Conservation (phyloP, 2,329 filamentous ascomycete species). For the Daldinia sp. region DNA sequence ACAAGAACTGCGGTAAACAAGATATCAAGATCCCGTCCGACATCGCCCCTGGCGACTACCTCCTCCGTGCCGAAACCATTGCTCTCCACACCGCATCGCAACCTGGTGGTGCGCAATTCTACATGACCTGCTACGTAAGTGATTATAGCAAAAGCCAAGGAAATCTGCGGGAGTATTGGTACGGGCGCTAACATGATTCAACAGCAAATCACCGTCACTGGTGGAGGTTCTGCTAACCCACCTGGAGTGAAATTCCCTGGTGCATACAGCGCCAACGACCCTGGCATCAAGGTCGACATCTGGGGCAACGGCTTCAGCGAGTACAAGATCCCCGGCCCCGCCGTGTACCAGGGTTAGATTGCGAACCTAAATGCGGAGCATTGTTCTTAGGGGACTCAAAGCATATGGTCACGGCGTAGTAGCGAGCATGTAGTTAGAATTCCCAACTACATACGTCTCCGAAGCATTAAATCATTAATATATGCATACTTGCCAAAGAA, state of each 20-base stretch:
- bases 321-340: slow-evolving; percentile 57
- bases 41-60: slow-evolving; percentile 57
- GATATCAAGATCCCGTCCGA: slow-evolving; percentile 55
- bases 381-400: background rate
- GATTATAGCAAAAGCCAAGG: background rate
- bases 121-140: slow-evolving; percentile 48
- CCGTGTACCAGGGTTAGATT: slow-evolving; percentile 47
- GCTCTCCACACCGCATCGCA: slow-evolving; percentile 56
- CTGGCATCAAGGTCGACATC: slow-evolving; percentile 63
- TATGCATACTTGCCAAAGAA: background rate
- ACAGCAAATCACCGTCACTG: slow-evolving; percentile 61
- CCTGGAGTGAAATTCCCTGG: slow-evolving; percentile 61
- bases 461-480: background rate
- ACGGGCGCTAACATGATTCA: slow-evolving; percentile 18
- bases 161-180: background rate
- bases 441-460: background rate
- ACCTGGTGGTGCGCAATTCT: slow-evolving; percentile 46
- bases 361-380: background rate
- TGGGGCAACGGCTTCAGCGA: slow-evolving; percentile 52
- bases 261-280: slow-evolving; percentile 60
- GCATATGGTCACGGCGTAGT: background rate
- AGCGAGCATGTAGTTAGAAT: background rate
- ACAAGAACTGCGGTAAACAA: slow-evolving; percentile 50
- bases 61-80: slow-evolving; percentile 58
- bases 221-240: slow-evolving; percentile 58